Conservation (phyloP, 2,329 filamentous ascomycete species). For the Boeremia exigua region DNA sequence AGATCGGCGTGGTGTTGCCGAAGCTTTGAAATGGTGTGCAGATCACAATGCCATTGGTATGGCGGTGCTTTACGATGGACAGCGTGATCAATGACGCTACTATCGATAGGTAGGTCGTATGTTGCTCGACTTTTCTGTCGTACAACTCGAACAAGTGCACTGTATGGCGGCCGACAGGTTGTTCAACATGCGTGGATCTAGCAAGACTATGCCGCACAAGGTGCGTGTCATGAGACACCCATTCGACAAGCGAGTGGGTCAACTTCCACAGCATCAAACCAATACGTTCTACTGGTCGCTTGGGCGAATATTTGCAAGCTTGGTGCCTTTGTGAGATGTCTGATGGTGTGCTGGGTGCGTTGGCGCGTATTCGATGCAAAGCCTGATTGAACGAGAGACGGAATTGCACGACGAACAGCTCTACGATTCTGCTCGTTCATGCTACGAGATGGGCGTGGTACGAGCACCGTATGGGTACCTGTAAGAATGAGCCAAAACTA, state of each 20-base stretch:
- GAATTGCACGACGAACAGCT: constrained; percentile 7
- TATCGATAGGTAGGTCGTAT: neutral
- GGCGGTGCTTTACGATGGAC: neutral
- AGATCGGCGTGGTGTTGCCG: too few relatives aligned
- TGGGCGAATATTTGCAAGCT: neutral
- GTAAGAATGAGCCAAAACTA: neutral
- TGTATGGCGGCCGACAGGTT: neutral
- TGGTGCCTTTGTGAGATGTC: neutral
- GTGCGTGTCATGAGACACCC: constrained; percentile 23
- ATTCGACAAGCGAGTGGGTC: constrained; percentile 14
- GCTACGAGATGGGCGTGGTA: constrained; percentile 1
- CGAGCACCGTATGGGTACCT: neutral
- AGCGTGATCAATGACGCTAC: neutral
- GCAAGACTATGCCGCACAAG: constrained; percentile 1
- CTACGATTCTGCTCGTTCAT: constrained; percentile 3
- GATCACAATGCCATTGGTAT: too few relatives aligned
- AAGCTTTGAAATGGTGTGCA: too few relatives aligned
- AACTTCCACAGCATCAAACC: constrained; percentile 13
- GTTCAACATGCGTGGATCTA: neutral
- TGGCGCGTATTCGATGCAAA: neutral
- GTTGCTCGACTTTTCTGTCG: constrained; percentile 9
- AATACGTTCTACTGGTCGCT: constrained; percentile 9
- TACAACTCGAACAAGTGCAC: constrained; percentile 17
- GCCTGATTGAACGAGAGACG: neutral
- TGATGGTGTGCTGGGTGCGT: neutral